phyloP scores from a whole-genome alignment of 768 basidiomycete genomes.

The Vararia minispora region DNA sequence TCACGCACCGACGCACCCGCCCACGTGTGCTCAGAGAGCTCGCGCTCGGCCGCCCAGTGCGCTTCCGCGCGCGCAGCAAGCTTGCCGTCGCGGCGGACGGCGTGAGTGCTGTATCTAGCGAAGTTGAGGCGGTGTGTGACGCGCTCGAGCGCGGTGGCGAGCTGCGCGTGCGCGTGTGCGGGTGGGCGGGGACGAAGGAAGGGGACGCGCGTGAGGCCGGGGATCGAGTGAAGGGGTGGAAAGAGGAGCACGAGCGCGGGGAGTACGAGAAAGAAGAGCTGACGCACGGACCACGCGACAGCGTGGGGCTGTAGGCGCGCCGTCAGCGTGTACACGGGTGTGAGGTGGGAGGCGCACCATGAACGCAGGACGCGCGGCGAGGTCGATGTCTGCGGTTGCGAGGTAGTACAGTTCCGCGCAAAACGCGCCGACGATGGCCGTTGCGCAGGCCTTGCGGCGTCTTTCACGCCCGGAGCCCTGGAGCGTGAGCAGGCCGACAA shows the following conservation, averaged over 20 bases:
- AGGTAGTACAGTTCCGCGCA: constrained; percentile 9
- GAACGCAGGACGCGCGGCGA: constrained; percentile 2
- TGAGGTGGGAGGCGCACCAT: constrained; percentile 7
- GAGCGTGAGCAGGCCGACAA: constrained; percentile 8
- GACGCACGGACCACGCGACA: constrained; percentile 9
- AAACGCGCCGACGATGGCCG: constrained; percentile 4
- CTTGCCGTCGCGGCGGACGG: constrained; percentile 5
- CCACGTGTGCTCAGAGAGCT: too few species aligned
- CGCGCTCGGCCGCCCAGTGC: constrained; percentile 6
- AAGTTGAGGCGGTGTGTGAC: constrained; percentile 6
- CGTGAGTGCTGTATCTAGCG: background rate
- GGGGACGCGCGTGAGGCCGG: background rate
- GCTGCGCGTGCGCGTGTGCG: background rate
- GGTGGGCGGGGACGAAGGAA: background rate
- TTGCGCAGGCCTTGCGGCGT: background rate
- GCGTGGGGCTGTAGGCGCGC: constrained; percentile 12
- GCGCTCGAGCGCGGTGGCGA: constrained; percentile 5
- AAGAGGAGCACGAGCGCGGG: constrained; percentile 7
- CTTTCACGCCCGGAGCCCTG: constrained; percentile 10
- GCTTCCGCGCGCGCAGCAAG: constrained; percentile 3
- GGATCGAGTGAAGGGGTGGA: constrained; percentile 2
- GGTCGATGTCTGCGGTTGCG: constrained; percentile 3
- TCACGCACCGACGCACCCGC: constrained; percentile 7
- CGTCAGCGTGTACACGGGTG: background rate
- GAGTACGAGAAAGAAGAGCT: constrained; percentile 11